Evolutionary conservation across 1,284 basidiomycete species (phyloP).

Genomic region (Nidula niveotomentosa): DNA sequence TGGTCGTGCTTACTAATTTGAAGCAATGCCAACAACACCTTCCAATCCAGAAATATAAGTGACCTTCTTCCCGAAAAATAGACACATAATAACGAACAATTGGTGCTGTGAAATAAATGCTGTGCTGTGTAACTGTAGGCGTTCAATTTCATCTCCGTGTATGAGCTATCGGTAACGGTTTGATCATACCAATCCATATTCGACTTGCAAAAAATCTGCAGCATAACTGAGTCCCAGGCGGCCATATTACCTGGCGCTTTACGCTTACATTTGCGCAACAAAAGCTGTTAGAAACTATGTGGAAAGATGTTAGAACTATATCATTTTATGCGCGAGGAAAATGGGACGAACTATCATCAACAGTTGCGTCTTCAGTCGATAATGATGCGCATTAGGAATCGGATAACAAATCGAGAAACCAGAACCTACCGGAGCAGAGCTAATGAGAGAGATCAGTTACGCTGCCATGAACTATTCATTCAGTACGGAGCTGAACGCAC

Average conservation of each 20-base stretch:
- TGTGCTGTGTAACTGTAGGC: not conserved
- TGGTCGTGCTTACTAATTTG: not conserved
- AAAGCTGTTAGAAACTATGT: not conserved
- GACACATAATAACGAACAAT: not conserved
- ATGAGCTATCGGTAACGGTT: not conserved
- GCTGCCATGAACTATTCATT: too few relatives aligned
- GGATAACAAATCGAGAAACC: too few relatives aligned
- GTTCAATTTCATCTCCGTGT: not conserved
- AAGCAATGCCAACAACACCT: not conserved
- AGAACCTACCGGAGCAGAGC: not conserved
- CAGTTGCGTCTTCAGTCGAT: not conserved
- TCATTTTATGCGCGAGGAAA: not conserved
- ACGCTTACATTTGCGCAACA: slow-evolving; percentile 1
- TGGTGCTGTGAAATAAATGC: not conserved
- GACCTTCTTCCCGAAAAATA: not conserved
- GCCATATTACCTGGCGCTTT: not conserved
- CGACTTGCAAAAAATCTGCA: slow-evolving; percentile 7
- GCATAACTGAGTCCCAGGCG: too few relatives aligned
- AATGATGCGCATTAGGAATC: not conserved
- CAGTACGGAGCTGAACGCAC: not conserved
- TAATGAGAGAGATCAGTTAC: too few relatives aligned
- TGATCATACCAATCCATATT: slow-evolving; percentile 6
- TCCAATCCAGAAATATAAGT: not conserved
- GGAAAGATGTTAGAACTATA: not conserved
- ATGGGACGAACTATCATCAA: not conserved